A percentile compares a stretch with the other conserved stretches of the same genome.
Conservation (phyloP, 345 rosid genomes). For the Eucalyptus tenuipes region DNA sequence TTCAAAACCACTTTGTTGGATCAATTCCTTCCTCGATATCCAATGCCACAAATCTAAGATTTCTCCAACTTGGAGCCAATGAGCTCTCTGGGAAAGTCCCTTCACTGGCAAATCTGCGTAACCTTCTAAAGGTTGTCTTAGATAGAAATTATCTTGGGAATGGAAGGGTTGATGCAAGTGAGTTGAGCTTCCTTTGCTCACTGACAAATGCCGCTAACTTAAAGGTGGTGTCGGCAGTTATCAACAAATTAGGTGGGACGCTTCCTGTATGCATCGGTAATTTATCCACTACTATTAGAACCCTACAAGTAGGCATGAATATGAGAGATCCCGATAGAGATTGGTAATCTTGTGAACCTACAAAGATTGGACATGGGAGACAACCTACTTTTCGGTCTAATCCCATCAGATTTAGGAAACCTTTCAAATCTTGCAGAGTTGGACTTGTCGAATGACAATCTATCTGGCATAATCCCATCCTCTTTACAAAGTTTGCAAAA, state of each 20-base stretch:
- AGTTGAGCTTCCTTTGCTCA: background rate
- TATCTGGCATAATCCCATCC: background rate
- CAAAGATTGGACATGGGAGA: fast-evolving
- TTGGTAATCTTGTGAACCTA: conserved; percentile 3
- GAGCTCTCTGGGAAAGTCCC: background rate
- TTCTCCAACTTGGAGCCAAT: background rate
- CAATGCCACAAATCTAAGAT: background rate
- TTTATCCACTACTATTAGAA: fast-evolving
- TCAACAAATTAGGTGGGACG: background rate
- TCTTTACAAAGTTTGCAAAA: background rate
- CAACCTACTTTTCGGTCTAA: fast-evolving
- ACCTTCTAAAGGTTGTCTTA: background rate
- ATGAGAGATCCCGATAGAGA: background rate
- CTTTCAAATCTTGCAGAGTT: fast-evolving
- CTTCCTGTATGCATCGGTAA: background rate
- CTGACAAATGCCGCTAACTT: background rate
- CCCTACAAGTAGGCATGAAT: background rate
- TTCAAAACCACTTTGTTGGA: background rate
- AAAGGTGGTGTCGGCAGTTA: fast-evolving
- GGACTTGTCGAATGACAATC: fast-evolving
- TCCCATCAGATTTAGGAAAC: background rate
- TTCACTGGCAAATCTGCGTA: background rate
- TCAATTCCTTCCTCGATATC: background rate
- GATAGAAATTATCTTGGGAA: background rate
- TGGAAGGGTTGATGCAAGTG: background rate